Percentiles rank a stretch among this genome's conserved stretches.
phyloP scores from a whole-genome alignment of 2,329 filamentous ascomycete species.

The Xylariomycetidae sp. region DNA sequence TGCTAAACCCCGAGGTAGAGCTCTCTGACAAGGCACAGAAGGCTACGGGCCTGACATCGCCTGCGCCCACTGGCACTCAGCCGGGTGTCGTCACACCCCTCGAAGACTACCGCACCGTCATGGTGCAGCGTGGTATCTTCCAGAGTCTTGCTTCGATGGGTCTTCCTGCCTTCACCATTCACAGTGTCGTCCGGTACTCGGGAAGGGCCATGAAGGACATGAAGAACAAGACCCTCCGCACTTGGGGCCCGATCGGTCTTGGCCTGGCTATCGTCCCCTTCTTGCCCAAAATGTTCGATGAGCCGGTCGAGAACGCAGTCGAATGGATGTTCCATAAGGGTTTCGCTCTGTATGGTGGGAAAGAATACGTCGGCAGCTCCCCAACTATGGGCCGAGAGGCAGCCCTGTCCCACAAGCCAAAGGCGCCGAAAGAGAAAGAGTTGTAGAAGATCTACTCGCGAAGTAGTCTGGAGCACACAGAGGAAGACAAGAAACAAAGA shows the following conservation, averaged over 20 bases:
- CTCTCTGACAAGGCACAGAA: conserved; percentile 44
- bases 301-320: conserved; percentile 86
- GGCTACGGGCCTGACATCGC: conserved; percentile 35
- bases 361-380: conserved; percentile 47
- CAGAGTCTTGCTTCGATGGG: conserved; percentile 91
- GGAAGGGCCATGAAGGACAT: conserved; percentile 76
- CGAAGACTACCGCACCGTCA: conserved; percentile 86
- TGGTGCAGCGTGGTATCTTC: conserved; percentile 86
- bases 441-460: conserved; percentile 12
- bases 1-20: conserved; percentile 61
- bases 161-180: conserved; percentile 86
- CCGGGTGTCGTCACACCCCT: conserved; percentile 56
- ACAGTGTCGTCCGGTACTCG: conserved; percentile 85
- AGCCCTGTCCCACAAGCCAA: conserved; percentile 36
- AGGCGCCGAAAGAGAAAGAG: conserved; percentile 34
- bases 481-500: no score
- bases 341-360: conserved; percentile 66
- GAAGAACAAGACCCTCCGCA: conserved; percentile 70
- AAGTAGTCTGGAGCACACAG: no score
- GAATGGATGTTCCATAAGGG: conserved; percentile 85
- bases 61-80: conserved; percentile 21
- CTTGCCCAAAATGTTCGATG: conserved; percentile 77
- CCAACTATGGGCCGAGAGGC: conserved; percentile 49
- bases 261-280: conserved; percentile 73
- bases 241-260: conserved; percentile 87